A percentile compares a stretch with the other conserved stretches of the same genome.
Evolutionary conservation across 768 basidiomycete species (phyloP).

Genomic region (Fistulinella prunicolor): DNA sequence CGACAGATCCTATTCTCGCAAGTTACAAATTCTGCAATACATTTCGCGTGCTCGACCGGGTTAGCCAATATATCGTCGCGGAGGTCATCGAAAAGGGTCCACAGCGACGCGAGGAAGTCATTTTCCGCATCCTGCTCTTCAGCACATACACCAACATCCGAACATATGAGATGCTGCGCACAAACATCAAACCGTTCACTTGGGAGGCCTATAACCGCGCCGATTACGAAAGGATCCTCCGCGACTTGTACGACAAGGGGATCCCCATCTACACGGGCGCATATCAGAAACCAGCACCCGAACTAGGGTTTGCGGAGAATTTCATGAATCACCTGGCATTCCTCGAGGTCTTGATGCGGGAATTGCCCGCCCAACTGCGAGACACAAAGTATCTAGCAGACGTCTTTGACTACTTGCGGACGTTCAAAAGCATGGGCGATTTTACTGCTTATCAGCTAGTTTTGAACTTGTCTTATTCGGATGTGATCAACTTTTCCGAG

Average conservation of each 20-base stretch:
- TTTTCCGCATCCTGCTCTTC: slow-evolving; percentile 72
- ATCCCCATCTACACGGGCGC: slow-evolving; percentile 62
- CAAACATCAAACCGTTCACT: slow-evolving; percentile 53
- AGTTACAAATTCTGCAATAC: slow-evolving; percentile 68
- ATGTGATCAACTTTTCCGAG: slow-evolving; percentile 57
- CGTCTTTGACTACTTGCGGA: slow-evolving; percentile 54
- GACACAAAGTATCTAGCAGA: slow-evolving; percentile 57
- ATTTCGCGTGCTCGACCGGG: slow-evolving; percentile 70
- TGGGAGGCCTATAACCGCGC: slow-evolving; percentile 56
- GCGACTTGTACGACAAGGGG: slow-evolving; percentile 35
- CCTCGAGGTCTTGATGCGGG: slow-evolving; percentile 57
- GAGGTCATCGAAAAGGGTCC: slow-evolving; percentile 71
- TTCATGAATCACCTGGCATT: slow-evolving; percentile 64
- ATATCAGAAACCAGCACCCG: slow-evolving; percentile 70
- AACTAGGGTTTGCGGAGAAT: slow-evolving; percentile 43
- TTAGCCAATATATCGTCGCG: slow-evolving; percentile 62
- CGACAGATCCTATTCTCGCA: slow-evolving; percentile 55
- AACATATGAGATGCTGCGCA: slow-evolving; percentile 63
- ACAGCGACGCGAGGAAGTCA: slow-evolving; percentile 56
- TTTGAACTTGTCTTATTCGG: slow-evolving; percentile 56
- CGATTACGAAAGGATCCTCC: slow-evolving; percentile 53
- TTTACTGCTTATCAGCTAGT: slow-evolving; percentile 72
- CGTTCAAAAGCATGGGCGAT: slow-evolving; percentile 70
- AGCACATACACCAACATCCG: slow-evolving; percentile 67
- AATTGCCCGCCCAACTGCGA: slow-evolving; percentile 48